Evolutionary conservation across 805 yeast genomes (phyloP), one percentile per base, ranked within the genome.

Genomic region (Candida wancherniae): DNA sequence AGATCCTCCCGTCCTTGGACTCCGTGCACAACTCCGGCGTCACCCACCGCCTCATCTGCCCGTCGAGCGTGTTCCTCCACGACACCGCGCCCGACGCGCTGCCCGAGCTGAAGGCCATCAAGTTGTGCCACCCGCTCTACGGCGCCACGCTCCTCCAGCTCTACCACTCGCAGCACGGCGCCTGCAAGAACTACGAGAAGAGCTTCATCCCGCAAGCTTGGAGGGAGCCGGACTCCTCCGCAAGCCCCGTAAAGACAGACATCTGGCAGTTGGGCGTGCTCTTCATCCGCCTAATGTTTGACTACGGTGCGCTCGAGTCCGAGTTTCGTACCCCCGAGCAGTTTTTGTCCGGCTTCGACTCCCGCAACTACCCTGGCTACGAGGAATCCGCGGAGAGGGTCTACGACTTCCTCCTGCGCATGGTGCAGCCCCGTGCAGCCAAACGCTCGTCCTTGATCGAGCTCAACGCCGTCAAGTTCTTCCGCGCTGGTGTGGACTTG

Each of bases 191-290:
- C 11, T 50, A 41, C 21, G 11, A 34, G 7, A 25, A 40, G 34
- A 7, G 21, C 9, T 41, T 34, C 16, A 47, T 50, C 17, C 65
- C 61, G 31, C 53, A 31, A 35, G 50, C 28, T 19, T 88, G 97
- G 96, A 60, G 55, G 9, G 94, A 97, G 0, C 97, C 97, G 0
- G 97, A 88, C 52, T 42, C 79, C 6, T 37, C 53, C 10, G 50
- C 49, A 47, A 21, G 52, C 48, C 10, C 34, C 80, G 83, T 9
- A 80, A 80, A 86, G 53, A 79, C 96, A 0, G 98, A 92, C 61
- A 81, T 92, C 7, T 92, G 97, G 97, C 84, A 84, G 49, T 58
- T 87, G 22, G 98, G 97, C 6, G 84, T 84, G 0, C 54, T 83
- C 5, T 80, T 90, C 43, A 35, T 58, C 35, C 44, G 62, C 16